A percentile compares a stretch with the other conserved stretches of the same genome.
Evolutionary conservation across 129 eudicot species (phyloP).

Genomic region (Chrysanthemum makinoi): DNA sequence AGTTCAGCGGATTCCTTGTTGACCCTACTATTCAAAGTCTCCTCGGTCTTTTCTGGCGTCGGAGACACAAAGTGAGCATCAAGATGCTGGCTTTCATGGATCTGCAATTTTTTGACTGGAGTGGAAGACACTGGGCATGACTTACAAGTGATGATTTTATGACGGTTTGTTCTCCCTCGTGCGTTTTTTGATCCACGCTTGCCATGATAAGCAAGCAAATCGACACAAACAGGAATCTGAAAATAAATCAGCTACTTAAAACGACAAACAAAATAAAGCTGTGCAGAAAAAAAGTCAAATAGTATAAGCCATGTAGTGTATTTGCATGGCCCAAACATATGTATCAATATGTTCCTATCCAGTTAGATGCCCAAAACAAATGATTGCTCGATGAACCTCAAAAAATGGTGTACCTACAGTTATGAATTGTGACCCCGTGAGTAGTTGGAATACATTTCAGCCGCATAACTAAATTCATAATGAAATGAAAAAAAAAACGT

Average conservation of each 20-base stretch:
- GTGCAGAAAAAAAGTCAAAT: neutral
- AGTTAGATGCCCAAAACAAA: neutral
- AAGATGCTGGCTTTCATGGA: slow-evolving; percentile 19
- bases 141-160: neutral
- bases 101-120: slow-evolving; percentile 24
- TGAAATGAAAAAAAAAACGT: too few species aligned
- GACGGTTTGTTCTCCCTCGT: slow-evolving; percentile 18
- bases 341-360: neutral
- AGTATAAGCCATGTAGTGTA: too few species aligned
- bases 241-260: too few species aligned
- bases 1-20: slow-evolving; percentile 44
- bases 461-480: too few species aligned
- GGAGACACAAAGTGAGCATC: slow-evolving; percentile 40
- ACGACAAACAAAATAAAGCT: too few species aligned
- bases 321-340: too few species aligned
- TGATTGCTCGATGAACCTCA: neutral
- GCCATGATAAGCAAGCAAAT: slow-evolving; percentile 1
- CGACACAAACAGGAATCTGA: slow-evolving; percentile 6
- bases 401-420: too few species aligned
- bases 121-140: slow-evolving; percentile 26
- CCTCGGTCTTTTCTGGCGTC: slow-evolving; percentile 55
- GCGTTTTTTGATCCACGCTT: slow-evolving; percentile 29
- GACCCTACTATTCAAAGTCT: slow-evolving; percentile 31
- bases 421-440: too few species aligned
- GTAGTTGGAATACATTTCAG: too few species aligned